A percentile compares a stretch with the other conserved stretches of the same genome.
phyloP scores from a whole-genome alignment of 2,329 filamentous ascomycete species.

The Paradendryphiella salina region DNA sequence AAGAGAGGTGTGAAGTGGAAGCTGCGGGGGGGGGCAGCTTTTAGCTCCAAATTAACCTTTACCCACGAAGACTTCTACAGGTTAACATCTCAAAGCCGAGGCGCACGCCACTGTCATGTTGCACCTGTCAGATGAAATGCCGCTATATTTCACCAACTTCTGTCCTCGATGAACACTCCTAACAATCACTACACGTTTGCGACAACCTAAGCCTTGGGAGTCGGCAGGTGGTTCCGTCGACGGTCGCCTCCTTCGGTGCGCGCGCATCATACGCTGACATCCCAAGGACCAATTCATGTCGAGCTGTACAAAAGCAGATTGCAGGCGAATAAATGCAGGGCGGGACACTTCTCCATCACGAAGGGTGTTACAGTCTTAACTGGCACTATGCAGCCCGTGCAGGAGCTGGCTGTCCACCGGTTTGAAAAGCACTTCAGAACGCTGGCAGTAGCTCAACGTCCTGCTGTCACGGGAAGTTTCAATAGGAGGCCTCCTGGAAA shows the following conservation, averaged over 20 bases:
- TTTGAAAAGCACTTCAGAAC: constrained; percentile 20
- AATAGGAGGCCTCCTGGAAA: constrained; percentile 9
- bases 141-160: neutral
- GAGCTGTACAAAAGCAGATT: neutral
- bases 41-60: neutral
- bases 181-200: neutral
- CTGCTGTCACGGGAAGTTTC: neutral
- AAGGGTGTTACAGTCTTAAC: constrained; percentile 20
- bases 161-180: neutral
- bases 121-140: neutral
- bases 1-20: neutral
- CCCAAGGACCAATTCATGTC: neutral
- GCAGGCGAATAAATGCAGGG: constrained; percentile 1
- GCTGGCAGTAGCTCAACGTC: constrained; percentile 14
- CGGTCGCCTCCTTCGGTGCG: neutral
- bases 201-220: neutral
- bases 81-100: no score
- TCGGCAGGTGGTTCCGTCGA: neutral
- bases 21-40: neutral
- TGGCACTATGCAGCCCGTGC: constrained; percentile 10
- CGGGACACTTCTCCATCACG: constrained; percentile 1
- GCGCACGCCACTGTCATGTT: no score
- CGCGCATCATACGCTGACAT: neutral
- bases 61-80: no score
- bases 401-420: constrained; percentile 9